Base-by-base conservation (phyloP, 768 basidiomycete genomes). In the Naganishia onofrii region DNA sequence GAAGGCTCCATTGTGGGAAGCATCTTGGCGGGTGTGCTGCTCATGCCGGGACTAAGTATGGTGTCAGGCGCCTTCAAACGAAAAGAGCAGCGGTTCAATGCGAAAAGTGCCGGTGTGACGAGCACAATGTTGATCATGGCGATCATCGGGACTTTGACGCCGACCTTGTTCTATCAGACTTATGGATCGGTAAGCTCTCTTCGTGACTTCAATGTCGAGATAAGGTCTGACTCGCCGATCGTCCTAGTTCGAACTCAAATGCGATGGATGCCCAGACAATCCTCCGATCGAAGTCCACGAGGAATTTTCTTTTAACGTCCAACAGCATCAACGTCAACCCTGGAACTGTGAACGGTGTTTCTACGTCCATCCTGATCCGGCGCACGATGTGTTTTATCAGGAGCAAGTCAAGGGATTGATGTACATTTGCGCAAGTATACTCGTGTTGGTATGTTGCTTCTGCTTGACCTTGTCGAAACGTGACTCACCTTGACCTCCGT, bases 51-150 rank as follows among this genome's bases (percentile, higher is more conserved):
- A 0, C 85, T 88, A 76, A 93, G 91, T 81, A 99, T 99, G 96
- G 89, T 89, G 76, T 90, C 90, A 44, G 91, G 90, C 9, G 96
- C 96, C 0, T 73, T 96, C 70, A 85, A 87, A 76, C 84, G 89
- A 78, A 99, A 99, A 83, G 96, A 99, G 81, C 92, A 94, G 79
- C 91, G 88, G 74, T 99, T 99, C 84, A 99, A 99, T 76, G 96
- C 96, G n/a, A 97, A 92, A 84, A 93, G 91, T 76, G 96, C 96
- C 7, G 92, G 96, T 44, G 96, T 99, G 19, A 99, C 96, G 0
- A 96, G 93, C 79, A 96, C 96, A 84, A 95, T 99, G 92, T 81
- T 99, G 79, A 98, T 99, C 82, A 98, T 98, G 95, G 96, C 96
- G 15, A 92, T 99, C 79, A 95, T 99, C 71, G 96, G 96, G 15